These are phyloP conservation scores for Mortierella sp. DNA, from an alignment of 371 early-diverging fungal species.

Conservation along the genomic window DNA sequence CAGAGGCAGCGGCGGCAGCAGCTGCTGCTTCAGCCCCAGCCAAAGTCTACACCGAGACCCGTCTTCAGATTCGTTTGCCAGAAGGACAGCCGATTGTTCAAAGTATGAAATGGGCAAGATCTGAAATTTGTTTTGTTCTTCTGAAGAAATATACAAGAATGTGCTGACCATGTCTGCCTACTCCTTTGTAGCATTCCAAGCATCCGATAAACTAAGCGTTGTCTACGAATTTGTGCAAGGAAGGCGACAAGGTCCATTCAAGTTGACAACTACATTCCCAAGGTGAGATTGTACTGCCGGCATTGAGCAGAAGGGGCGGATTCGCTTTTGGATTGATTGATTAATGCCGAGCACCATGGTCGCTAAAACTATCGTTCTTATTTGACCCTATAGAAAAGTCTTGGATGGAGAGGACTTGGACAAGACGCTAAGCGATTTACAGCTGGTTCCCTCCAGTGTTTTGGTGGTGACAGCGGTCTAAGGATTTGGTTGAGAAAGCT, in stretches of 20 bases:
- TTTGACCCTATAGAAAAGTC: slow-evolving; percentile 7
- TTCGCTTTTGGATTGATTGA: neutral
- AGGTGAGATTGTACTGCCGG: slow-evolving; percentile 51
- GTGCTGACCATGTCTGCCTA: neutral
- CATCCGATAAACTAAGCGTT: slow-evolving; percentile 70
- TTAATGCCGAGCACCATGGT: too few species aligned
- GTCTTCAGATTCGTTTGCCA: slow-evolving; percentile 69
- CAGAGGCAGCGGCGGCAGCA: slow-evolving; percentile 33
- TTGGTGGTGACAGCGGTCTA: slow-evolving; percentile 40
- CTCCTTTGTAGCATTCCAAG: slow-evolving; percentile 68
- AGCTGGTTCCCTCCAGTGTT: slow-evolving; percentile 38
- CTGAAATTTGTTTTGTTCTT: neutral
- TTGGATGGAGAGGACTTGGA: slow-evolving; percentile 34
- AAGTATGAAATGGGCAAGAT: slow-evolving; percentile 10
- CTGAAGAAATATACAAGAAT: neutral
- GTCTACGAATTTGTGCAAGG: slow-evolving; percentile 74
- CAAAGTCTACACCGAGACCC: slow-evolving; percentile 75
- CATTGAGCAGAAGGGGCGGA: neutral
- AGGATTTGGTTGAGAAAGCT: neutral
- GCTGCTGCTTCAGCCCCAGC: slow-evolving; percentile 42
- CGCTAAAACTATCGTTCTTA: too few species aligned
- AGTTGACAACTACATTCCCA: slow-evolving; percentile 82
- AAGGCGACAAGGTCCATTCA: slow-evolving; percentile 64
- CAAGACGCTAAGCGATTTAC: slow-evolving; percentile 37
- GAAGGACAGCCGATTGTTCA: slow-evolving; percentile 32